These are phyloP conservation scores for Pterocarpus santalinus DNA, from an alignment of 306 rosid species.

Conservation along the genomic window DNA sequence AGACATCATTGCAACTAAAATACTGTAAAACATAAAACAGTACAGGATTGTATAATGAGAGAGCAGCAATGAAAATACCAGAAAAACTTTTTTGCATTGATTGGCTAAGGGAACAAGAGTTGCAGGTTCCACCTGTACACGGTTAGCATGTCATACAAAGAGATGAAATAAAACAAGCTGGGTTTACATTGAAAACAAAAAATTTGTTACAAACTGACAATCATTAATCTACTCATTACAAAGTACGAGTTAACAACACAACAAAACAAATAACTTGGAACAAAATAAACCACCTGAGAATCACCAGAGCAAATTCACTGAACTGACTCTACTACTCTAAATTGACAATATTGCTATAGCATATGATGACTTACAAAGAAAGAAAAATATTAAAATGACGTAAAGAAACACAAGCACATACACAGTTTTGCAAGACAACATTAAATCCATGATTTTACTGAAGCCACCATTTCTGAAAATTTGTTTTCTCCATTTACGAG, in stretches of 20 bases:
- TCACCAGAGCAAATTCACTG: neutral
- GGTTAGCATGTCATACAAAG: slow-evolving; percentile 41
- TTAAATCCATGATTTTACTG: neutral
- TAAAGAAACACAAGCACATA: neutral
- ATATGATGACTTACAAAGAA: neutral
- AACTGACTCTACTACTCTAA: neutral
- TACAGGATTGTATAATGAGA: slow-evolving; percentile 26
- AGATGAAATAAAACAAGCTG: slow-evolving; percentile 30
- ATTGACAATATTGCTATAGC: neutral
- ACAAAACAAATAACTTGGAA: slow-evolving; percentile 12
- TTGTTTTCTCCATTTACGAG: too few relatives aligned
- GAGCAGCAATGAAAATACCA: slow-evolving; percentile 62
- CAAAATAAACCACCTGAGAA: neutral
- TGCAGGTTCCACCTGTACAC: slow-evolving; percentile 87
- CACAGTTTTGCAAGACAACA: neutral
- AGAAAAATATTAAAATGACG: neutral
- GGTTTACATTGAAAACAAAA: neutral
- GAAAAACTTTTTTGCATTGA: slow-evolving; percentile 94
- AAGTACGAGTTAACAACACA: slow-evolving; percentile 17
- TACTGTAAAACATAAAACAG: slow-evolving; percentile 20
- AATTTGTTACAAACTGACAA: slow-evolving; percentile 9
- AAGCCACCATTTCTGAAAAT: neutral
- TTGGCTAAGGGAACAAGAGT: slow-evolving; percentile 91
- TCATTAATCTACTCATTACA: slow-evolving; percentile 17
- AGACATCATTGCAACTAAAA: slow-evolving; percentile 35